Conservation (phyloP, 129 eudicot genomes). For the Flaveria bidentis region DNA sequence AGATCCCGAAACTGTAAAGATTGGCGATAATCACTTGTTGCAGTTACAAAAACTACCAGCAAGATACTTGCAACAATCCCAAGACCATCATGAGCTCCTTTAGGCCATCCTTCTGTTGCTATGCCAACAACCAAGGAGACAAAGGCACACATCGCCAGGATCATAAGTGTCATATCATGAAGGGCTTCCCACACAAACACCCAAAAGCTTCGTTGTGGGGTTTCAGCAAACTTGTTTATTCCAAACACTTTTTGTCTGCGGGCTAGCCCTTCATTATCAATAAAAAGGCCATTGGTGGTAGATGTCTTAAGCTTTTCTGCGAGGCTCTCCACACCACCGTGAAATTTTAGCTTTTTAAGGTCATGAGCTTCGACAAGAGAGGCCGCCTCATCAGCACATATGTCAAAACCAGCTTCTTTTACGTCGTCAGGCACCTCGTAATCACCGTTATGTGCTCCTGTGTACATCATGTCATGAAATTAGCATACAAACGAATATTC, state of each 20-base stretch:
- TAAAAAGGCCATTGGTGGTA: constrained; percentile 56
- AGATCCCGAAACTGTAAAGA: constrained; percentile 88
- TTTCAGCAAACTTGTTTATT: constrained; percentile 71
- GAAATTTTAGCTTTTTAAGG: constrained; percentile 69
- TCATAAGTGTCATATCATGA: constrained; percentile 97
- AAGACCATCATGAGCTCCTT: constrained; percentile 96
- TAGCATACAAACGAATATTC: background rate
- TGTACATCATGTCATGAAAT: constrained; percentile 23
- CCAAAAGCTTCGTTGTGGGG: constrained; percentile 76
- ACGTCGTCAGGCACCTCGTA: constrained; percentile 75
- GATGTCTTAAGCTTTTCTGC: constrained; percentile 72
- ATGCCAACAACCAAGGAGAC: constrained; percentile 90
- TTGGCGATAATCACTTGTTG: constrained; percentile 95
- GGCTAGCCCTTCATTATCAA: constrained; percentile 42
- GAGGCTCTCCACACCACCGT: constrained; percentile 75
- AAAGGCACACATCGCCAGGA: constrained; percentile 84
- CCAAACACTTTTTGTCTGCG: constrained; percentile 67
- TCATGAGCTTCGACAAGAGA: constrained; percentile 92
- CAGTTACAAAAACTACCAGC: constrained; percentile 88
- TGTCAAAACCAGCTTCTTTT: constrained; percentile 80
- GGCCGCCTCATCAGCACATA: constrained; percentile 84
- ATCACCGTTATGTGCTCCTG: constrained; percentile 77
- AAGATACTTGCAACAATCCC: constrained; percentile 92
- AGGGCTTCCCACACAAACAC: constrained; percentile 96
- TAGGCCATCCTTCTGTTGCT: constrained; percentile 95